phyloP scores from a whole-genome alignment of 1,139 yeast genomes.

The Spathaspora sp. region DNA sequence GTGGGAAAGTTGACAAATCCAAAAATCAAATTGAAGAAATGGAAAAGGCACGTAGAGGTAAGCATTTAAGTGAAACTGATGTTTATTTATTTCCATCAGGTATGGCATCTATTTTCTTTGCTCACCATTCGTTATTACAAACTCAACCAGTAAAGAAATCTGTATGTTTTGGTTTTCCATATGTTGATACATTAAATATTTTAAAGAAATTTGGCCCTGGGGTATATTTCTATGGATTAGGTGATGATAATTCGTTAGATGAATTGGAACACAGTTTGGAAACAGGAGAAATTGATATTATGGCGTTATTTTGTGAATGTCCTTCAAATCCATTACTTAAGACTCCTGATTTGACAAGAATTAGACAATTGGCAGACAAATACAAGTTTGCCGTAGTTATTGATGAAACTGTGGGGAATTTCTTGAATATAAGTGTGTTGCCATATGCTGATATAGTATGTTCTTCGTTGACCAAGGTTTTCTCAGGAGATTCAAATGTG shows the following conservation, averaged over 20 bases:
- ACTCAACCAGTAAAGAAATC: conserved; percentile 51
- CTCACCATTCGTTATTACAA: conserved; percentile 66
- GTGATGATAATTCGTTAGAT: conserved; percentile 71
- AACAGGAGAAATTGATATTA: conserved; percentile 60
- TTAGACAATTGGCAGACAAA: conserved; percentile 64
- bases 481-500: conserved; percentile 92
- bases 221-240: conserved; percentile 78
- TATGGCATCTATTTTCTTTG: conserved; percentile 86
- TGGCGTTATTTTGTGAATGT: conserved; percentile 83
- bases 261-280: conserved; percentile 60
- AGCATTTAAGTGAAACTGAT: conserved; percentile 51
- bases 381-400: conserved; percentile 77
- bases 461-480: conserved; percentile 86
- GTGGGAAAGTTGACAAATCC: conserved; percentile 59
- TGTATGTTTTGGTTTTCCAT: conserved; percentile 93
- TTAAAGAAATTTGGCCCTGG: conserved; percentile 89
- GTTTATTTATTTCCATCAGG: conserved; percentile 88
- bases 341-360: conserved; percentile 71
- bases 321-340: conserved; percentile 90
- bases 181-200: conserved; percentile 86
- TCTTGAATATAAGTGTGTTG: conserved; percentile 77
- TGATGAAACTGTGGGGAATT: conserved; percentile 94
- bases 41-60: conserved; percentile 32
- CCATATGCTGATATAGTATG: conserved; percentile 85
- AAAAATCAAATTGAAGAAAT: conserved; percentile 32